Conservation (phyloP, 2,329 filamentous ascomycete genomes). For the Nigrograna mackinnonii region DNA sequence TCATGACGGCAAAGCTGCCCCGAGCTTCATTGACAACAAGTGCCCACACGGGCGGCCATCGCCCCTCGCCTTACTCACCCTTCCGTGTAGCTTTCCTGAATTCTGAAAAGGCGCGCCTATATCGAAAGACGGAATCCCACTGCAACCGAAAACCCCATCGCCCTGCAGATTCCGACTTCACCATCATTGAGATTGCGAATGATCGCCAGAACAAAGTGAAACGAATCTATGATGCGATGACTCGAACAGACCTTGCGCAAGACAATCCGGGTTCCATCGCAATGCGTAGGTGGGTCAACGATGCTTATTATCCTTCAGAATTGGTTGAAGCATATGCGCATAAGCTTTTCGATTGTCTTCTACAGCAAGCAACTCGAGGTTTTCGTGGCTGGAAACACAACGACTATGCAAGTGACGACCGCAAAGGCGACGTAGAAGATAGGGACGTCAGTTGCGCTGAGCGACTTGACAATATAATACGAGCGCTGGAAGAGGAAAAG, state of each 20-base stretch:
- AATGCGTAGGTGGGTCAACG: constrained; percentile 36
- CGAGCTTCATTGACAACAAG: no score
- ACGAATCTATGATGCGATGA: constrained; percentile 39
- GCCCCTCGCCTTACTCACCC: constrained; percentile 14
- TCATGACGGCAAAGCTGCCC: no score
- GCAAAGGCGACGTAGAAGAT: constrained; percentile 36
- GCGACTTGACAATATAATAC: constrained; percentile 32
- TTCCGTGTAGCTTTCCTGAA: constrained; percentile 23
- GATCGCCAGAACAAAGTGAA: constrained; percentile 20
- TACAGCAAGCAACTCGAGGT: constrained; percentile 30
- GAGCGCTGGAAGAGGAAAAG: constrained; percentile 36
- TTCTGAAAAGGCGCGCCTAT: constrained; percentile 21
- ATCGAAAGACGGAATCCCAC: constrained; percentile 26
- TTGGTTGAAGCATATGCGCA: constrained; percentile 37
- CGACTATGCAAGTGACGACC: constrained; percentile 38
- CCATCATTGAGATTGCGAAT: constrained; percentile 21
- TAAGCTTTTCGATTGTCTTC: constrained; percentile 35
- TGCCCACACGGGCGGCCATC: background rate
- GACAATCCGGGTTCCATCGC: constrained; percentile 35
- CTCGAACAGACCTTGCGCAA: constrained; percentile 26
- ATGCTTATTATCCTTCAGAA: constrained; percentile 29
- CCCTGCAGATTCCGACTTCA: constrained; percentile 20
- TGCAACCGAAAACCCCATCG: constrained; percentile 30
- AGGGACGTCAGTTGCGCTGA: constrained; percentile 30
- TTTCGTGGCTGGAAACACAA: constrained; percentile 40